These are phyloP conservation scores for Nicotiana benthamiana DNA, from an alignment of 257 asterid genomes.

Conservation along the genomic window DNA sequence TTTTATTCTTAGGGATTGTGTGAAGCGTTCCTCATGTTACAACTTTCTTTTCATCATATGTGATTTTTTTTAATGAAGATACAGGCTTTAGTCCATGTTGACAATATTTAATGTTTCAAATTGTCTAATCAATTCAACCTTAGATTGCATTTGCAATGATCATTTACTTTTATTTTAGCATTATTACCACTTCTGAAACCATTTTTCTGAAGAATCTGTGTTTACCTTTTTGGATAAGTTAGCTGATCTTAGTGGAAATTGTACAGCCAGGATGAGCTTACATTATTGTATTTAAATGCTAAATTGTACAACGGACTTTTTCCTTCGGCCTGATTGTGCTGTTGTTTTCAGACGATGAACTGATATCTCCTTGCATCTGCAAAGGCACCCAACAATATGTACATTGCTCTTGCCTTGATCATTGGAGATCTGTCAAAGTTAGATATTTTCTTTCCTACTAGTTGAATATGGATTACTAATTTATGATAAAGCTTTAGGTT, in stretches of 20 bases:
- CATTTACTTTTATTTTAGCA: not conserved
- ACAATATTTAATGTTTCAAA: not conserved
- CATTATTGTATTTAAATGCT: not conserved
- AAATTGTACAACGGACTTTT: not conserved
- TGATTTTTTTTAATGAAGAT: not conserved
- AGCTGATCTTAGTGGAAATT: not conserved
- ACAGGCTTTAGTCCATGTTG: not conserved
- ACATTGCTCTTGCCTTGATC: constrained; percentile 56
- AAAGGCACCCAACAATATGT: constrained; percentile 59
- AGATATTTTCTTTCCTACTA: not conserved
- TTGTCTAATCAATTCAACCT: not conserved
- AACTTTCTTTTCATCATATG: not conserved
- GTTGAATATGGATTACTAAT: not conserved
- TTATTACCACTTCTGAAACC: not conserved
- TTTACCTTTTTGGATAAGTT: not conserved
- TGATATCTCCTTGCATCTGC: constrained; percentile 60
- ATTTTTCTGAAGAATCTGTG: not conserved
- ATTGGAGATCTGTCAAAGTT: constrained; percentile 58
- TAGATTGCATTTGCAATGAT: not conserved
- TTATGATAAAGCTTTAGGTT: not conserved
- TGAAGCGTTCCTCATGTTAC: not conserved
- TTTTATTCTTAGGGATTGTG: not conserved
- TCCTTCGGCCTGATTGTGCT: not conserved
- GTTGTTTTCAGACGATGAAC: constrained; percentile 29
- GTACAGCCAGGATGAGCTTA: not conserved